Percentiles rank a stretch among this genome's conserved stretches.
These are phyloP conservation scores for Russula compacta DNA, from an alignment of 768 basidiomycete genomes.

Conservation along the genomic window DNA sequence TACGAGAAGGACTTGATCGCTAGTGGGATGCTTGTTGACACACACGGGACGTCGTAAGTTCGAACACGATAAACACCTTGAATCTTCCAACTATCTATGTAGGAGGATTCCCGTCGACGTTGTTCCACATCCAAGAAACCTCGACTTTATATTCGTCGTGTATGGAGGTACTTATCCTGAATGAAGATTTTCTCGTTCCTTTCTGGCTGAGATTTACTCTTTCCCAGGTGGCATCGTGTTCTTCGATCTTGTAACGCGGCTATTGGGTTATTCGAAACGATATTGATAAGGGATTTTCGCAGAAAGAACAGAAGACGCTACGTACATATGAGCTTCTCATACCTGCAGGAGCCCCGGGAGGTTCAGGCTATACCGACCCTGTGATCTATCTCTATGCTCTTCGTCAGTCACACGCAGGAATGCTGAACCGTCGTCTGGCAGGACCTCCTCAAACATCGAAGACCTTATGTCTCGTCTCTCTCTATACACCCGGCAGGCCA, in stretches of 20 bases:
- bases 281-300: slow-evolving; percentile 21
- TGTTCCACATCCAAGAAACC: slow-evolving; percentile 59
- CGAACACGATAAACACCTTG: background rate
- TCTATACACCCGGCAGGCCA: slow-evolving; percentile 68
- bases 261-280: background rate
- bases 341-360: slow-evolving; percentile 78
- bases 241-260: slow-evolving; percentile 42
- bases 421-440: slow-evolving; percentile 23
- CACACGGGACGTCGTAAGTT: slow-evolving; percentile 31
- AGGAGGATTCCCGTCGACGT: slow-evolving; percentile 45
- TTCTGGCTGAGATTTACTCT: background rate
- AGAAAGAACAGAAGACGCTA: slow-evolving; percentile 41
- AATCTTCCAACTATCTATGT: slow-evolving; percentile 7
- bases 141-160: slow-evolving; percentile 65
- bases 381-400: slow-evolving; percentile 30
- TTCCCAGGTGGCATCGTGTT: slow-evolving; percentile 50
- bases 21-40: slow-evolving; percentile 32
- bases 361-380: slow-evolving; percentile 47
- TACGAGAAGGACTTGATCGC: slow-evolving; percentile 51
- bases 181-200: background rate
- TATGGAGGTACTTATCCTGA: slow-evolving; percentile 47
- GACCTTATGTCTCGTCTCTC: slow-evolving; percentile 59
- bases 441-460: slow-evolving; percentile 63
- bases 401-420: background rate
- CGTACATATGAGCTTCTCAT: slow-evolving; percentile 62